Conservation (phyloP, 2,329 filamentous ascomycete genomes). For the Phaeoacremonium minimum region DNA sequence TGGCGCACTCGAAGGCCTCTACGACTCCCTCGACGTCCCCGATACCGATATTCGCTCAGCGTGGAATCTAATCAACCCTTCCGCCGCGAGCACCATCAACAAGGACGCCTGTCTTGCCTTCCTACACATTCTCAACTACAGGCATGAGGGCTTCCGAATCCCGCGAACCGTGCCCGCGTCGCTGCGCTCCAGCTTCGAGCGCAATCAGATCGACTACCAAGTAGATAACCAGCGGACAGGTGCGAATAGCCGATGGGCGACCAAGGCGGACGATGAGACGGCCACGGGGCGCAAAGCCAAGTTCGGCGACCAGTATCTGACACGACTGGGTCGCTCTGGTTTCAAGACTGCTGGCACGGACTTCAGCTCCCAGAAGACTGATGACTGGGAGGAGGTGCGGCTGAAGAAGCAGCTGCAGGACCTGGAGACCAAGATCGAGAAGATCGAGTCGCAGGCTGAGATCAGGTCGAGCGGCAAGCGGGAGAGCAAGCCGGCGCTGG, state of each 20-base stretch:
- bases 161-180: slow-evolving; percentile 87
- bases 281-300: slow-evolving; percentile 88
- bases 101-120: slow-evolving; percentile 95
- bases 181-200: slow-evolving; percentile 87
- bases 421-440: slow-evolving; percentile 80
- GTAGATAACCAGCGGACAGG: slow-evolving; percentile 67
- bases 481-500: slow-evolving; percentile 79
- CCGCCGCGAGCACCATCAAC: slow-evolving; percentile 74
- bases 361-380: slow-evolving; percentile 78
- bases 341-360: slow-evolving; percentile 86
- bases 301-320: slow-evolving; percentile 95
- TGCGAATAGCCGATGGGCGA: slow-evolving; percentile 74
- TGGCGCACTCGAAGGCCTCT: slow-evolving; percentile 74
- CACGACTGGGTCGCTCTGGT: slow-evolving; percentile 76
- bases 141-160: slow-evolving; percentile 92
- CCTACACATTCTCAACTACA: slow-evolving; percentile 92
- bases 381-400: slow-evolving; percentile 97
- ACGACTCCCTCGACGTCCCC: slow-evolving; percentile 71
- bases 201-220: slow-evolving; percentile 95
- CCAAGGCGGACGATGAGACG: slow-evolving; percentile 74
- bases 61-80: slow-evolving; percentile 97
- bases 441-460: slow-evolving; percentile 71
- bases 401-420: slow-evolving; percentile 90
- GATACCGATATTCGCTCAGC: slow-evolving; percentile 82
- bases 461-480: slow-evolving; percentile 60